Percentiles rank a stretch among this genome's conserved stretches.
Evolutionary conservation across 768 basidiomycete genomes (phyloP).

Genomic region (Phlegmacium glaucopus): DNA sequence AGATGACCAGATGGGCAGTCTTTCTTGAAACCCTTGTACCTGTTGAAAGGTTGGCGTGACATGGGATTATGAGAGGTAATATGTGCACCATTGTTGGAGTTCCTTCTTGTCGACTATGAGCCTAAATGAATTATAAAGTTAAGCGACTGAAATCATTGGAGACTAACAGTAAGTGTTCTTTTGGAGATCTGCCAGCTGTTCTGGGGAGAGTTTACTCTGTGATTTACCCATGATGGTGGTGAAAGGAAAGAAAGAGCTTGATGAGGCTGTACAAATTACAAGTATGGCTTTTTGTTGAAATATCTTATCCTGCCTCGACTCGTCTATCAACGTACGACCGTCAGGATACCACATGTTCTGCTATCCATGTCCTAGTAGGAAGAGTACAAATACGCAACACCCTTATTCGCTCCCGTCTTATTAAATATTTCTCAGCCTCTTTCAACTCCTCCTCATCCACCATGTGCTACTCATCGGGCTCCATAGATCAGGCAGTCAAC

Average conservation of each 20-base stretch:
- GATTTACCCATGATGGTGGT: slow-evolving; percentile 86
- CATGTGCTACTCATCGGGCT: slow-evolving; percentile 76
- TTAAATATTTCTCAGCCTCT: slow-evolving; percentile 9
- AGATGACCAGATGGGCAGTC: slow-evolving; percentile 97
- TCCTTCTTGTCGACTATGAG: slow-evolving; percentile 94
- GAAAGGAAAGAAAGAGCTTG: slow-evolving; percentile 17
- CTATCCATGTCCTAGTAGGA: slow-evolving; percentile 6
- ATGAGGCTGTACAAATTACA: slow-evolving; percentile 8
- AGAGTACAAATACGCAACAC: slow-evolving; percentile 16
- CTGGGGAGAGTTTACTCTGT: slow-evolving; percentile 91
- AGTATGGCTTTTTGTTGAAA: slow-evolving; percentile 4
- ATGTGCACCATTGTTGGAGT: slow-evolving; percentile 82
- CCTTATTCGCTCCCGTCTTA: slow-evolving; percentile 4
- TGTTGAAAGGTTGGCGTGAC: slow-evolving; percentile 28
- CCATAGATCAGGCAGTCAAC: slow-evolving; percentile 61
- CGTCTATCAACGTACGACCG: slow-evolving; percentile 8
- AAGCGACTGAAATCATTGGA: slow-evolving; percentile 3
- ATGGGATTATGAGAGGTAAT: not conserved
- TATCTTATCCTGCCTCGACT: slow-evolving; percentile 12
- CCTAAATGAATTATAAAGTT: slow-evolving; percentile 12
- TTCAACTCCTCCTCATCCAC: slow-evolving; percentile 26
- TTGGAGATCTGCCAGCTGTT: slow-evolving; percentile 92
- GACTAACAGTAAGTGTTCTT: slow-evolving; percentile 94
- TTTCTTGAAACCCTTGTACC: slow-evolving; percentile 99
- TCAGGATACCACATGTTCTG: slow-evolving; percentile 32